Base-by-base conservation (phyloP, 2,329 filamentous ascomycete species). In the Colletotrichum lentis region DNA sequence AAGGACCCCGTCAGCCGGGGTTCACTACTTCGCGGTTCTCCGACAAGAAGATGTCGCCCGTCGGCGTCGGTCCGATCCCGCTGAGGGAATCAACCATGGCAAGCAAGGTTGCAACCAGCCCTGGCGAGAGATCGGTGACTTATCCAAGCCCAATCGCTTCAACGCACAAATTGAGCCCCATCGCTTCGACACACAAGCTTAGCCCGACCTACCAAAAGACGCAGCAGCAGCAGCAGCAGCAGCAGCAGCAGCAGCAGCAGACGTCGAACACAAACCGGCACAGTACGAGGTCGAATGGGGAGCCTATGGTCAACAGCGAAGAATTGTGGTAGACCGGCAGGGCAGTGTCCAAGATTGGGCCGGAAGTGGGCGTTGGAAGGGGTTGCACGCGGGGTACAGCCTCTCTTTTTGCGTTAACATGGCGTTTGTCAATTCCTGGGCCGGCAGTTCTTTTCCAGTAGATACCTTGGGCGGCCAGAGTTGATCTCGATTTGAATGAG, bases 231-330 rank as follows among this genome's bases (percentile, higher is more conserved):
- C 31, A 31, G 27, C 27, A 31, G 27, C 27, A 31, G 27, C 27
- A 31, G 8, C 64, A 64, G 20, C 67, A 58, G 52, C 62, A 62
- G 35, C n/a, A n/a, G n/a, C n/a, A n/a, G n/a, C n/a, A n/a, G n/a
- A n/a, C n/a, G n/a, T n/a, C 66, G 18, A 63, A 44, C n/a, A 20
- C 64, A 4, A 59, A 64, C 5, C 44, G 50, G 16, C 54, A 53
- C 16, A 64, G 60, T 12, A 56, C 43, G n/a, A 60, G 44, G 41
- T 56, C 64, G 16, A 64, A 61, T 16, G 47, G 46, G 16, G 68
- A 68, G 18, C 64, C 64, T 3, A 68, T 69, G 66, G 66, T 69
- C 16, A 66, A 69, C 20, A 69, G 66, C 31, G 66, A 69, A 31
- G 62, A 65, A n/a, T 7, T 69, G 55, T 69, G 66, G 66, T 69